Conservation (phyloP, 2,329 filamentous ascomycete species). For the Colletotrichum echinochloae region DNA sequence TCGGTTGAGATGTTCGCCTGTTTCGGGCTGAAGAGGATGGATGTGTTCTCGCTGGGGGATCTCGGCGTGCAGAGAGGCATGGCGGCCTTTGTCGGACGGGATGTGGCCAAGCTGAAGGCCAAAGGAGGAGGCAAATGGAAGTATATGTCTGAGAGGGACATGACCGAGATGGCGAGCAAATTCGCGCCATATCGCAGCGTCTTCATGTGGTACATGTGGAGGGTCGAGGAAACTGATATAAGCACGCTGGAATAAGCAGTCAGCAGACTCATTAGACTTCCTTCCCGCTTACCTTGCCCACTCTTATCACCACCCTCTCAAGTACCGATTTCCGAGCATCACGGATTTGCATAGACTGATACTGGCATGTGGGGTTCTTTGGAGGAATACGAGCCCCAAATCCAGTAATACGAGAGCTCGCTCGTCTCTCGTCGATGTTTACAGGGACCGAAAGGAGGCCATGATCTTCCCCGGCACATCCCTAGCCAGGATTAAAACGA, state of each 20-base stretch:
- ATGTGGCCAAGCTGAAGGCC: conserved; percentile 85
- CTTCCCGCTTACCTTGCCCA: not conserved
- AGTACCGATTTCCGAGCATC: not conserved
- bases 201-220: conserved; percentile 99
- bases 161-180: conserved; percentile 82
- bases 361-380: not conserved
- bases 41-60: conserved; percentile 93
- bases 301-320: not conserved
- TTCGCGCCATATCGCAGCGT: conserved; percentile 91
- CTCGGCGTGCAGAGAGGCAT: conserved; percentile 95
- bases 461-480: not conserved
- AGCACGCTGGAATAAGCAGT: conserved; percentile 64
- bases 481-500: not conserved
- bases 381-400: conserved; percentile 1
- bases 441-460: not conserved
- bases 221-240: conserved; percentile 82
- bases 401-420: not conserved
- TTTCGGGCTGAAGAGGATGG: conserved; percentile 93
- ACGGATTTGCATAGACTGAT: conserved; percentile 4
- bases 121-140: conserved; percentile 87
- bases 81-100: conserved; percentile 85
- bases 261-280: not conserved
- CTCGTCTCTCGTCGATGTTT: not conserved
- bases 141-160: conserved; percentile 95
- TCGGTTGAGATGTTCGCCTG: conserved; percentile 98